Evolutionary conservation across 1,284 basidiomycete species (phyloP).

Genomic region (Anthracocystis setariae): DNA sequence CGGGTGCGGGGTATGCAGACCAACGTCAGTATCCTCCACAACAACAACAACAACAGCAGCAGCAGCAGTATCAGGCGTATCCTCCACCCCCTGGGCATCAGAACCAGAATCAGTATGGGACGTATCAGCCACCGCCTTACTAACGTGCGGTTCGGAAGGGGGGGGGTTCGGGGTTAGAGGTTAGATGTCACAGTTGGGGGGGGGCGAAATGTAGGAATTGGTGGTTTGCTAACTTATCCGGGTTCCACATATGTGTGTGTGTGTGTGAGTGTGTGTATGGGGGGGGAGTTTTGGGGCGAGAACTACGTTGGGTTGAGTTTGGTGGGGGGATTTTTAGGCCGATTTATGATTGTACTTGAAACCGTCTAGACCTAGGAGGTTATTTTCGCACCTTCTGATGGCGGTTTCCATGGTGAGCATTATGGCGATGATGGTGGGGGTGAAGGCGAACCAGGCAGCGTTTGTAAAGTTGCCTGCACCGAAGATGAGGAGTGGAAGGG

Average conservation of each 20-base stretch:
- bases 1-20: too few relatives aligned
- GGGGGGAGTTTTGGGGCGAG: too few relatives aligned
- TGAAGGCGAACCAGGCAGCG: constrained; percentile 64
- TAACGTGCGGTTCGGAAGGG: too few relatives aligned
- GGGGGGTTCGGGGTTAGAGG: too few relatives aligned
- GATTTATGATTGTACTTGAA: constrained; percentile 65
- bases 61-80: constrained; percentile 1
- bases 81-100: constrained; percentile 13
- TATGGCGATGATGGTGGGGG: constrained; percentile 45
- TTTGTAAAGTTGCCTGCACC: constrained; percentile 64
- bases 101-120: constrained; percentile 10
- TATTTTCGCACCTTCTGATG: constrained; percentile 56
- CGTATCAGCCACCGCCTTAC: constrained; percentile 24
- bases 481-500: constrained; percentile 63
- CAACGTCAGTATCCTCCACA: constrained; percentile 3
- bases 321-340: constrained; percentile 28
- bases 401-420: constrained; percentile 50
- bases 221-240: too few relatives aligned
- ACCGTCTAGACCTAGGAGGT: constrained; percentile 54
- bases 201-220: too few relatives aligned
- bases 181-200: too few relatives aligned
- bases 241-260: too few relatives aligned
- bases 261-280: too few relatives aligned
- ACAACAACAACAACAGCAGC: not conserved
- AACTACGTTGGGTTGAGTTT: not conserved